phyloP scores from a whole-genome alignment of 805 yeast genomes.

The Candida anglica region DNA sequence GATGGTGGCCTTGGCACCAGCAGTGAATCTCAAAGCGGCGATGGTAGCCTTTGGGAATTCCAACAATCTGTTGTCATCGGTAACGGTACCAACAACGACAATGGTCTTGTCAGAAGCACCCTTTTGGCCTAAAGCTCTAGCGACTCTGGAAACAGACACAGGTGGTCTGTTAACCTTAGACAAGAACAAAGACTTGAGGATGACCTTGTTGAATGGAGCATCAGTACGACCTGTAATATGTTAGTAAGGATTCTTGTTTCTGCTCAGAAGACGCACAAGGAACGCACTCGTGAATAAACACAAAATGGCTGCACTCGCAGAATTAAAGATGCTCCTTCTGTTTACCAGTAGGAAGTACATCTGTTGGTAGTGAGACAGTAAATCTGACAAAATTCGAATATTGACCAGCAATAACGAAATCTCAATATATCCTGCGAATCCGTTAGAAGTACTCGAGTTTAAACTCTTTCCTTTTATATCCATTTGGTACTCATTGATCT shows the following conservation, averaged over 20 bases:
- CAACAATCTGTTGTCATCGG: constrained; percentile 93
- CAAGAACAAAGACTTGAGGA: constrained; percentile 91
- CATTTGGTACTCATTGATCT: no score
- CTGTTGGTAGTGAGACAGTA: constrained; percentile 1
- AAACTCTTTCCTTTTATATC: no score
- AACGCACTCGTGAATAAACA: constrained; percentile 9
- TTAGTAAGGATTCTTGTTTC: constrained; percentile 33
- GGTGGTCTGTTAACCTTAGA: constrained; percentile 99
- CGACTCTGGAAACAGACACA: constrained; percentile 89
- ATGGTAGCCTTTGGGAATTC: constrained; percentile 96
- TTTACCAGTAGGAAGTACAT: constrained; percentile 6
- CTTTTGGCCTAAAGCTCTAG: constrained; percentile 74
- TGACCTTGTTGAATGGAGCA: constrained; percentile 97
- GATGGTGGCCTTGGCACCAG: constrained; percentile 97
- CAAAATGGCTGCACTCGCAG: constrained; percentile 34
- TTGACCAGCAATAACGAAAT: no score
- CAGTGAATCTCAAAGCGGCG: constrained; percentile 99
- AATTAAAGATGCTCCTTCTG: constrained; percentile 12
- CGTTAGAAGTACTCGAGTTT: no score
- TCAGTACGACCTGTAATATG: constrained; percentile 85
- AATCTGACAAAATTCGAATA: no score
- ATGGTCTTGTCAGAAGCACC: constrained; percentile 89
- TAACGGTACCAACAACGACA: constrained; percentile 99
- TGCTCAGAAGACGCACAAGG: constrained; percentile 43
- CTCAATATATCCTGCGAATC: constrained; percentile 1